Base-by-base conservation (phyloP, 1,139 yeast genomes). In the Debaryomyces singareniensis region DNA sequence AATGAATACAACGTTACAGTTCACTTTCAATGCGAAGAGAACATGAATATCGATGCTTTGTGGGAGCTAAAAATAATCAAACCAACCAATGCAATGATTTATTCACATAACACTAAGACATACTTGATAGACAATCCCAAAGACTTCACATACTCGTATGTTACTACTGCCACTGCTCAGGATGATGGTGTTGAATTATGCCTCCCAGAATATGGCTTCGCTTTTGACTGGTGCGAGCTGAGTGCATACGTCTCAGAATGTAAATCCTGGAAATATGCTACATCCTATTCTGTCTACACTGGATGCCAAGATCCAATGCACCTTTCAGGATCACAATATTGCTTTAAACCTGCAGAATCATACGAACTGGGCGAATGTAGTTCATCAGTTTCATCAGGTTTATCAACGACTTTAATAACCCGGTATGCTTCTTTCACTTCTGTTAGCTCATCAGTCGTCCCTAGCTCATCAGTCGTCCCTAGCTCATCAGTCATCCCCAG, bases 291-390 rank as follows among this genome's bases (percentile, higher is more conserved):
- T n/a, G 10, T 13, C 15, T 24, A 24, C n/a, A 24, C 26, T 24
- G 26, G 26, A 7, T 24, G 26, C 13, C 26, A 24, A 12, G 26
- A 24, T 12, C 5, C 26, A 5, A n/a, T 5, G 9, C 26, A 24
- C 15, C 11, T 12, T n/a, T 12, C 11, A 12, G 26, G 13, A 6
- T 24, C 26, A 5, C 15, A 12, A 11, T 24, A 24, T 12, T 24
- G 26, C n/a, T 24, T 7, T 16, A 12, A 12, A n/a, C n/a, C n/a
- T n/a, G n/a, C n/a, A n/a, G n/a, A n/a, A n/a, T n/a, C n/a, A n/a
- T n/a, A n/a, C n/a, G n/a, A n/a, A n/a, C n/a, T n/a, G n/a, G n/a
- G n/a, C n/a, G n/a, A n/a, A n/a, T n/a, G n/a, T n/a, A n/a, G n/a
- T n/a, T n/a, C n/a, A n/a, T n/a, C n/a, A n/a, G n/a, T n/a, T n/a